Evolutionary conservation across 2,329 filamentous ascomycete genomes (phyloP), one percentile per base, ranked within the genome.

Genomic region (Sclerotinia minor): DNA sequence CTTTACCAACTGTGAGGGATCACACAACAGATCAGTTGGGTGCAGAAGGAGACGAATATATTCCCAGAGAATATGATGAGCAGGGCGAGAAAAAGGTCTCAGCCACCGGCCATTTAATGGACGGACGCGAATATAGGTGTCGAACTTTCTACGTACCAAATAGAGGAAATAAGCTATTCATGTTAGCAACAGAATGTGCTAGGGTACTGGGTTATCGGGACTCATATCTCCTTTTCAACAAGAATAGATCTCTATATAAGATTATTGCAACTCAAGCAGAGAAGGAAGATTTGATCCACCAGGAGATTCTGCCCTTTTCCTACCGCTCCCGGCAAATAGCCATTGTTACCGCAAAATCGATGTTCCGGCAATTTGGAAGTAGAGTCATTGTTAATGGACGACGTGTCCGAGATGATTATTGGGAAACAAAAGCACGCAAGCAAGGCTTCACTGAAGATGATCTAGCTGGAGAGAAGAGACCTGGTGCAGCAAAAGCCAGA

Each of bases 401-500:
- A 71, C 85, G 95, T 68, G 95, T 99, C 53, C 89, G 95, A 61
- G 95, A 99, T 79, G 95, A 99, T 78, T 99, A 99, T 80, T 99
- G 95, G 95, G 95, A 98, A 79, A 92, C 90, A 76, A 98, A 98
- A 80, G 95, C 95, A 9, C 86, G 91, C 59, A 99, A 98, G 80
- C 95, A 99, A 79, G 95, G 95, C 15, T 99, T 99, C 77, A 99
- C 95, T 1, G 95, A 99, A 78, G 93, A 96, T 71, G 95, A 99
- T 79, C 84, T 94, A 63, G 95, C 95, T 5, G 95, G 95, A 52
- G 95, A 99, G 80, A 98, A 99, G 83, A 86, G 95, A 71, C 95
- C 95, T 7, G 95, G 95, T 65, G 94, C 92, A 50, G 89, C 92
- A 68, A 97, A 96, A 81, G 91, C 91, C 70, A 86, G 94, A 76